Conservation (phyloP, 306 rosid genomes). For the Sesbania bispinosa region DNA sequence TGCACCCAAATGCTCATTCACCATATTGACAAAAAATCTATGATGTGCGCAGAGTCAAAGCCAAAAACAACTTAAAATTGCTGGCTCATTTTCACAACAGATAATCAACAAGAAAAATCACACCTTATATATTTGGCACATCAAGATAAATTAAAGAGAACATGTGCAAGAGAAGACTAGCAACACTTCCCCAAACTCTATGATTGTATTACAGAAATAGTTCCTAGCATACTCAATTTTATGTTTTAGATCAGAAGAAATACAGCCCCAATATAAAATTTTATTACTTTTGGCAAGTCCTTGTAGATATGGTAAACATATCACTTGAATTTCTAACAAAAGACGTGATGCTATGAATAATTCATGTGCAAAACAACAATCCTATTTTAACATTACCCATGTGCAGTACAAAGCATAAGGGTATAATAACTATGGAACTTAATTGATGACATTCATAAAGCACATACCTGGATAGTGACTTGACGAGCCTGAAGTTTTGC, state of each 20-base stretch:
- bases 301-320: slow-evolving; percentile 2
- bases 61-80: slow-evolving; percentile 13
- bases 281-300: slow-evolving; percentile 2
- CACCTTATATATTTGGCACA: background rate
- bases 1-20: slow-evolving; percentile 65
- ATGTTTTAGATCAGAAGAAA: slow-evolving; percentile 15
- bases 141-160: background rate
- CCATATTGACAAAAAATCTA: slow-evolving; percentile 68
- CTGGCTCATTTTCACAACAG: background rate
- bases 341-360: background rate
- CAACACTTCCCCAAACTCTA: background rate
- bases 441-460: slow-evolving; percentile 16
- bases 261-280: background rate
- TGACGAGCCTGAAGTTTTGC: slow-evolving; percentile 22
- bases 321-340: slow-evolving; percentile 1
- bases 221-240: background rate
- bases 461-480: slow-evolving; percentile 44
- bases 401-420: background rate
- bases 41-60: slow-evolving; percentile 54
- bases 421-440: slow-evolving; percentile 15
- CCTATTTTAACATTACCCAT: background rate
- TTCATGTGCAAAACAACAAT: slow-evolving; percentile 5
- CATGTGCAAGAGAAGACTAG: slow-evolving; percentile 1
- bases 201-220: background rate
- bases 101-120: slow-evolving; percentile 5